Evolutionary conservation across 306 rosid species (phyloP), one percentile per base, ranked within the genome.

Genomic region (Cucurbita moschata): DNA sequence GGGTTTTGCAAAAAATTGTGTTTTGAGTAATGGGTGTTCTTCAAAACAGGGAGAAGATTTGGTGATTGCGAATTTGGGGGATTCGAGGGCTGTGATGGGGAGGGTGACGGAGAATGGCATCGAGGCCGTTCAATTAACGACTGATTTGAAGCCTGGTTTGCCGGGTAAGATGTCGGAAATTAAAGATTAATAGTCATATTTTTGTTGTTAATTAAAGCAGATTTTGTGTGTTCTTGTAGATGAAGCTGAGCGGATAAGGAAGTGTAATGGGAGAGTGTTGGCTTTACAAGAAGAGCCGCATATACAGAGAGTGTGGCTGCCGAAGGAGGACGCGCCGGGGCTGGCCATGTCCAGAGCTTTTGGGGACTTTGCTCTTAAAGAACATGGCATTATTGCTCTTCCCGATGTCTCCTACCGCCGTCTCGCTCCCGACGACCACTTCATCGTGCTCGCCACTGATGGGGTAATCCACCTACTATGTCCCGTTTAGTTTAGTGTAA

Each of bases 291-390:
- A 83, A 71, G 96, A 92, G 56, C 81, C 86, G 37, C 87, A 87
- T 63, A 79, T 87, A 56, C 87, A 86, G 35, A 54, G 93, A 76
- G 90, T 89, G 38, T 91, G 96, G 93, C 49, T 86, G 47, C 93
- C 96, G 0, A 19, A 76, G 5, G 79, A 79, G 35, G 85, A 81
- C 60, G 19, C 70, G 16, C 94, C 92, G 8, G 96, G 96, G 52
- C 80, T 92, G 43, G 97, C 96, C 83, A 89, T 88, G 96, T 91
- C 97, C 9, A 77, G 92, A 62, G 86, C 96, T 78, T 85, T 91
- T 10, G 97, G 97, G 39, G 97, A 91, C 75, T 89, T 86, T 40
- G 3, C 85, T n/a, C 89, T 91, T 54, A 91, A 91, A 73, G 82
- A 89, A 44, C 71, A 87, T 19, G 96, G 97, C 77, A 62, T 91